These are phyloP conservation scores for Amanita brunnescens DNA, from an alignment of 768 basidiomycete species.

Conservation along the genomic window DNA sequence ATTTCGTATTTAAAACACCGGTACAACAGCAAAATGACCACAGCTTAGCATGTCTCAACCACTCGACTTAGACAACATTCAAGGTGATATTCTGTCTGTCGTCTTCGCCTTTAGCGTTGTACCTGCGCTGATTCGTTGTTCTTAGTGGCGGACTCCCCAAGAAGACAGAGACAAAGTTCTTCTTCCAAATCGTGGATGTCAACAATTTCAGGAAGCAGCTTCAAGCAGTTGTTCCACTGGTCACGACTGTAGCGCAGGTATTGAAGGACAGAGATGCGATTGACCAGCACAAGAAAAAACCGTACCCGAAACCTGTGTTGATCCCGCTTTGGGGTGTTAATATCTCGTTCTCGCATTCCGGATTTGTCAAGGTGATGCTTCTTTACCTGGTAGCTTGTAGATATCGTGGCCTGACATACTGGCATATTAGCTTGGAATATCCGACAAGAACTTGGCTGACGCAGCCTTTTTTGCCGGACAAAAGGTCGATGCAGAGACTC, in stretches of 20 bases:
- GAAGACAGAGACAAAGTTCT: slow-evolving; percentile 40
- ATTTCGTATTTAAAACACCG: not conserved
- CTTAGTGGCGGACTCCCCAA: slow-evolving; percentile 46
- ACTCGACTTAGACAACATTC: slow-evolving; percentile 32
- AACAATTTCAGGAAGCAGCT: slow-evolving; percentile 35
- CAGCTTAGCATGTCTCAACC: not conserved
- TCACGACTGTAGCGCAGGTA: slow-evolving; percentile 39
- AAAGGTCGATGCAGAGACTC: slow-evolving; percentile 24
- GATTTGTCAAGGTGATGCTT: slow-evolving; percentile 29
- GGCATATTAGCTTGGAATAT: slow-evolving; percentile 28
- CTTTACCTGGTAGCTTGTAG: not conserved
- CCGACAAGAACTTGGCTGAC: slow-evolving; percentile 29
- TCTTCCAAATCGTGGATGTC: slow-evolving; percentile 42
- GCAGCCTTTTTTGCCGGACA: slow-evolving; percentile 33
- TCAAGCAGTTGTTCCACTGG: slow-evolving; percentile 28
- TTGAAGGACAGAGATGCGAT: slow-evolving; percentile 32
- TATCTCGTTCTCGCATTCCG: slow-evolving; percentile 44
- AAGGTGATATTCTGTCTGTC: slow-evolving; percentile 39
- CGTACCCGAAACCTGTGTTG: slow-evolving; percentile 18
- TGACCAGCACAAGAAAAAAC: slow-evolving; percentile 28
- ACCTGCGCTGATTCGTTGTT: not conserved
- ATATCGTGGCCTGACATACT: not conserved
- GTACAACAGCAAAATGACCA: not conserved
- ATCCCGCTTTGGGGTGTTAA: slow-evolving; percentile 38
- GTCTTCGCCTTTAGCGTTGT: not conserved